Conservation (phyloP, 179 eudicot genomes). For the Carnegiea gigantea region DNA sequence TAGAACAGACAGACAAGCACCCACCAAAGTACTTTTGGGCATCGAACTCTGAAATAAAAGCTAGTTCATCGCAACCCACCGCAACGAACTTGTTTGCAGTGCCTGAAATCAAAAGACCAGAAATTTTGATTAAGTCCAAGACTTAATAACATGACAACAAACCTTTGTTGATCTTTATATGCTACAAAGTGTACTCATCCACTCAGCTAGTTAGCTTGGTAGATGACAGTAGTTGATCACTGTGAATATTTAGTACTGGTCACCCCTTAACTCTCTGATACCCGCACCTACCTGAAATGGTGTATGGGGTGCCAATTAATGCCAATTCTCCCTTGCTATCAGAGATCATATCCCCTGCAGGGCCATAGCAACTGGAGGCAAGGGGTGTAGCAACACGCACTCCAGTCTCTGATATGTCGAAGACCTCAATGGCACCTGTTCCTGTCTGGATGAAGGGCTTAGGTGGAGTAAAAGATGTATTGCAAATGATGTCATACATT, state of each 20-base stretch:
- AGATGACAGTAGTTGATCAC: no score
- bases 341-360: not conserved
- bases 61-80: not conserved
- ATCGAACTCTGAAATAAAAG: not conserved
- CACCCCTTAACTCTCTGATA: no score
- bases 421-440: not conserved
- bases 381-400: not conserved
- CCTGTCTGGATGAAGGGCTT: not conserved
- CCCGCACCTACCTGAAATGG: not conserved
- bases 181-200: no score
- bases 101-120: not conserved
- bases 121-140: no score
- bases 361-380: not conserved
- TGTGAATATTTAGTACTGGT: no score
- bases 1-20: not conserved
- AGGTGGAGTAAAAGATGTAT: not conserved
- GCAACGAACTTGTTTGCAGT: not conserved
- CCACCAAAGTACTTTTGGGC: not conserved
- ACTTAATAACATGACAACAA: no score
- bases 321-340: not conserved
- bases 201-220: no score
- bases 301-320: not conserved
- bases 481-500: not conserved
- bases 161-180: no score
- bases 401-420: not conserved